Percentiles rank a stretch among this genome's conserved stretches.
These are phyloP conservation scores for Wickerhamiella domercqiae DNA, from an alignment of 805 yeast genomes.

Conservation along the genomic window DNA sequence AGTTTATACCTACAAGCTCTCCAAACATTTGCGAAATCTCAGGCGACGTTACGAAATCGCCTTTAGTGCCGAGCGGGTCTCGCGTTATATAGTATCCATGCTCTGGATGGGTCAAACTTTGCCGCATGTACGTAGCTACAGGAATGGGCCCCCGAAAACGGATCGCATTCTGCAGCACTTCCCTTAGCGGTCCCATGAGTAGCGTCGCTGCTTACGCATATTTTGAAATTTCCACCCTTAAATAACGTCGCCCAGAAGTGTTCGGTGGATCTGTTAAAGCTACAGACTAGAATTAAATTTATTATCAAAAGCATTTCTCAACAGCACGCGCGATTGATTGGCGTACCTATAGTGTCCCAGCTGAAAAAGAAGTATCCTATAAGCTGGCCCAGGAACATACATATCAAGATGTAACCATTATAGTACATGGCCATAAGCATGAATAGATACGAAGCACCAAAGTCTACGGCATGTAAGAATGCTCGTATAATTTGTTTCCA, in stretches of 20 bases:
- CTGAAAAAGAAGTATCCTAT: constrained; percentile 42
- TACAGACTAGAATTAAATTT: too few relatives aligned
- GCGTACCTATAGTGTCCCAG: constrained; percentile 31
- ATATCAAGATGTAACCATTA: constrained; percentile 51
- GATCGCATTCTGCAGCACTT: constrained; percentile 13
- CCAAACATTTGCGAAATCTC: constrained; percentile 82
- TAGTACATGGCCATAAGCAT: constrained; percentile 66
- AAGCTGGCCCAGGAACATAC: constrained; percentile 47
- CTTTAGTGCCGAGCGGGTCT: constrained; percentile 52
- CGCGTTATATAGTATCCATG: constrained; percentile 67
- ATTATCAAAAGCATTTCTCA: too few relatives aligned
- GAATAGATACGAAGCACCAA: constrained; percentile 49
- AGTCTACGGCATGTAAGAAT: constrained; percentile 38
- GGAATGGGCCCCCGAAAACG: constrained; percentile 64
- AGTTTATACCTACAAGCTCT: constrained; percentile 67
- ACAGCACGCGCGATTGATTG: too few relatives aligned
- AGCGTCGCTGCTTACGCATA: constrained; percentile 2
- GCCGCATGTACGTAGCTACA: constrained; percentile 60
- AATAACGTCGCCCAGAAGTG: constrained; percentile 6
- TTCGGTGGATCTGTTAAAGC: too few relatives aligned
- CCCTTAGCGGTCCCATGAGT: constrained; percentile 5
- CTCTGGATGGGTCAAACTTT: constrained; percentile 63
- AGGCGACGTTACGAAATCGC: constrained; percentile 76
- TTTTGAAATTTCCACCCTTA: not conserved
- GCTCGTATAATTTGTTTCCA: constrained; percentile 39